Conservation (phyloP, 306 rosid species). For the Prunus mongolica region DNA sequence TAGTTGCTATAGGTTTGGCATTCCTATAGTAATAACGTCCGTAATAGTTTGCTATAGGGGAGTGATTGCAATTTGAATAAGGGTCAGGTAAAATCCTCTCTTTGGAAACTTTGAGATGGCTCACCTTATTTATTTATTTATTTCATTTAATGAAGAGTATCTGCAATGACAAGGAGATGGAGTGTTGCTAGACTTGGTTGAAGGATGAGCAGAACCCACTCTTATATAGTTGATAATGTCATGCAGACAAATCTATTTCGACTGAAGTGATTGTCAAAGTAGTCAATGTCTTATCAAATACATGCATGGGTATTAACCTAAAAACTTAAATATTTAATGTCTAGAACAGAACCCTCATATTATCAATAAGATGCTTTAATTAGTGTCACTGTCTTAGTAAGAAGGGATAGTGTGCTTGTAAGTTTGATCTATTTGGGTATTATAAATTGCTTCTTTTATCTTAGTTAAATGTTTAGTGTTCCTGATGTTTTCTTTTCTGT, state of each 20-base stretch:
- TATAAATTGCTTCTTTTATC: neutral
- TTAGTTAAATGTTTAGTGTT: neutral
- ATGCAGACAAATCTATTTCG: neutral
- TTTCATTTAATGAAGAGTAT: neutral
- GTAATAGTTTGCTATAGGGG: neutral
- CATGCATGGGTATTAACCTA: neutral
- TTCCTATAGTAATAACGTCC: neutral
- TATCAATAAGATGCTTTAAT: neutral
- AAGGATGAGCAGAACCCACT: neutral
- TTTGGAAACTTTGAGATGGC: neutral
- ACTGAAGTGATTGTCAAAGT: neutral
- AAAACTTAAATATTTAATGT: too few relatives aligned
- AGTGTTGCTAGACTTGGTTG: neutral
- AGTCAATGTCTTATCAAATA: neutral
- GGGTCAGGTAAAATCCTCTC: neutral
- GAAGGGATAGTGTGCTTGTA: neutral
- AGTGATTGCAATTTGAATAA: neutral
- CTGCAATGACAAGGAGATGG: neutral
- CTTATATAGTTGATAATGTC: neutral
- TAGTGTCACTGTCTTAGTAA: neutral
- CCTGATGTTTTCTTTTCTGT: neutral
- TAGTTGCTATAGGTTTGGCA: neutral
- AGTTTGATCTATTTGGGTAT: neutral
- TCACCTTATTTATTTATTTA: neutral
- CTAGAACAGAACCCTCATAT: neutral